phyloP scores from a whole-genome alignment of 371 early-diverging fungal species.

The Syncephalastrum racemosum region DNA sequence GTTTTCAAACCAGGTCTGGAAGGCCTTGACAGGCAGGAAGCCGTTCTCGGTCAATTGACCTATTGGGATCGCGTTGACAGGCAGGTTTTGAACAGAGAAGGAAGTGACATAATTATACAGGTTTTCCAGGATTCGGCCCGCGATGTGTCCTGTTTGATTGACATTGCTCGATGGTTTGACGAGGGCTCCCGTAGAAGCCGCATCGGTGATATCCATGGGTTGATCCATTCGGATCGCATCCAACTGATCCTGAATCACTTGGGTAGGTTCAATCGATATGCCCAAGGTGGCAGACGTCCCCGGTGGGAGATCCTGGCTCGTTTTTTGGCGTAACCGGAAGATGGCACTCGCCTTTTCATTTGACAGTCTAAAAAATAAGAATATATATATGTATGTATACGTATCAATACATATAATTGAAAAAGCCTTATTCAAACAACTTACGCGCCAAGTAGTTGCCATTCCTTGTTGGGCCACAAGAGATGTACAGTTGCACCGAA shows the following conservation, averaged over 20 bases:
- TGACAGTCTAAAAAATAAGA: conserved; percentile 50
- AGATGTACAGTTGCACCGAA: conserved; percentile 88
- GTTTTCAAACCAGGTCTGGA: conserved; percentile 86
- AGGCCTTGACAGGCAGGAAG: conserved; percentile 68
- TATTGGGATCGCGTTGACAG: conserved; percentile 55
- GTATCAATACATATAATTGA: background rate
- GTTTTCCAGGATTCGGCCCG: conserved; percentile 59
- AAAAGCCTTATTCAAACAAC: background rate
- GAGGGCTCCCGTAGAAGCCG: conserved; percentile 5
- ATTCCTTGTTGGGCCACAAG: conserved; percentile 81
- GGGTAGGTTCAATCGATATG: conserved; percentile 86
- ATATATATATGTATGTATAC: background rate
- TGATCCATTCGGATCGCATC: conserved; percentile 7
- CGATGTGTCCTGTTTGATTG: conserved; percentile 36
- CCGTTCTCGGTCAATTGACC: conserved; percentile 48
- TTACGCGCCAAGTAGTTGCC: conserved; percentile 85
- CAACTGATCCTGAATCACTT: conserved; percentile 61
- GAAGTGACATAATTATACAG: conserved; percentile 81
- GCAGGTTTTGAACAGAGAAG: conserved; percentile 64
- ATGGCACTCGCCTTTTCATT: conserved; percentile 92
- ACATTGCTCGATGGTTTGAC: conserved; percentile 30
- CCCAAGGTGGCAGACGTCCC: conserved; percentile 75
- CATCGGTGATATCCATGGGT: conserved; percentile 9
- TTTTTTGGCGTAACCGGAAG: conserved; percentile 50
- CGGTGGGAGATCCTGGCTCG: conserved; percentile 17